These are phyloP conservation scores for Chaetomium cochliodes DNA, from an alignment of 495 filamentous ascomycete species.

Conservation along the genomic window DNA sequence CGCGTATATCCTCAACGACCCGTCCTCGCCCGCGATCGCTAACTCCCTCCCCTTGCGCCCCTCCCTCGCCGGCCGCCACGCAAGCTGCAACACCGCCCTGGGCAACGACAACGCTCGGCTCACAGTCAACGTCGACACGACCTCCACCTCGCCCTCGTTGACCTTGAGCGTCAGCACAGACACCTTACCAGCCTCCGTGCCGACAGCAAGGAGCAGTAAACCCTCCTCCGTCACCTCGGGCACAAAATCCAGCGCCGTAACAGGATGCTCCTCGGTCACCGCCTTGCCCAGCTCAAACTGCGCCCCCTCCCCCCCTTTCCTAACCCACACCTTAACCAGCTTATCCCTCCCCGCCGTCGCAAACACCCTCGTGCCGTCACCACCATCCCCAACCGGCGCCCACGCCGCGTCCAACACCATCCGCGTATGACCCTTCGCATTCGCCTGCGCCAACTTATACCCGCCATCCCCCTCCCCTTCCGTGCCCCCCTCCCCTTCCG, in stretches of 20 bases:
- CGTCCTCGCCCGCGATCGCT: slow-evolving; percentile 81
- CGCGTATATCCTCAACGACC: slow-evolving; percentile 70
- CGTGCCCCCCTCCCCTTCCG: slow-evolving; percentile 19
- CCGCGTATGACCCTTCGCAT: slow-evolving; percentile 80
- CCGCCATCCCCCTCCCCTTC: slow-evolving; percentile 14
- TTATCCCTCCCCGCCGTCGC: slow-evolving; percentile 89
- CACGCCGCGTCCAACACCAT: slow-evolving; percentile 89
- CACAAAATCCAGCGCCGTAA: slow-evolving; percentile 76
- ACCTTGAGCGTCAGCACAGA: slow-evolving; percentile 42
- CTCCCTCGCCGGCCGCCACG: slow-evolving; percentile 64
- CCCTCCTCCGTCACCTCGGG: slow-evolving; percentile 37
- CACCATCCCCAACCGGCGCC: slow-evolving; percentile 53
- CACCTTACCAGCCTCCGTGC: slow-evolving; percentile 59
- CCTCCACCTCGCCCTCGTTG: slow-evolving; percentile 45
- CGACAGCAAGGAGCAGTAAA: slow-evolving; percentile 61
- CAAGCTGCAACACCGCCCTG: slow-evolving; percentile 69
- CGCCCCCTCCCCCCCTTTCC: slow-evolving; percentile 35
- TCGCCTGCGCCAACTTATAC: slow-evolving; percentile 59
- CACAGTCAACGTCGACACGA: slow-evolving; percentile 47
- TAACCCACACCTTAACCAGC: slow-evolving; percentile 72
- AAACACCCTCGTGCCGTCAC: slow-evolving; percentile 50
- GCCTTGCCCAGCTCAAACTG: slow-evolving; percentile 32
- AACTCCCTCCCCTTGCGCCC: slow-evolving; percentile 49
- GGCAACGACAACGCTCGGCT: slow-evolving; percentile 55
- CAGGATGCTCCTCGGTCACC: slow-evolving; percentile 46